Evolutionary conservation across 495 filamentous ascomycete species (phyloP).

Genomic region (Neurospora sublineolata): DNA sequence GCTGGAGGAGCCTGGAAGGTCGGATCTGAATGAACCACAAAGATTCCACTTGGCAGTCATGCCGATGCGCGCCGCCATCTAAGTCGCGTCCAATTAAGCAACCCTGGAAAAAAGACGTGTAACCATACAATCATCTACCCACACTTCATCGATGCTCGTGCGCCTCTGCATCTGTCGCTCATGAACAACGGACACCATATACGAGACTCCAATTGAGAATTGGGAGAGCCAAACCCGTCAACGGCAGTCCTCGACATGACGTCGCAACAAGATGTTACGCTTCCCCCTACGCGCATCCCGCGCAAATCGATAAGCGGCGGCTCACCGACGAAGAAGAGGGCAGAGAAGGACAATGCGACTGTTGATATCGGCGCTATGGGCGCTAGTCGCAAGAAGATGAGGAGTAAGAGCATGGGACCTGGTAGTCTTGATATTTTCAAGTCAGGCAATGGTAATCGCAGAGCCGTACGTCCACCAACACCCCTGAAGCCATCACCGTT

Average conservation of each 20-base stretch:
- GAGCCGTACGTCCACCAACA: constrained; percentile 46
- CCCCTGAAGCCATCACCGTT: not conserved
- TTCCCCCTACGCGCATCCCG: constrained; percentile 47
- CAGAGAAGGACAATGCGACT: constrained; percentile 66
- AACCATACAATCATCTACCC: not conserved
- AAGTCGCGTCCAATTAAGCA: not conserved
- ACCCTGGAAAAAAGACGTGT: not conserved
- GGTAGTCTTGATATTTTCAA: constrained; percentile 77
- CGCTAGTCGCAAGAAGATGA: constrained; percentile 55
- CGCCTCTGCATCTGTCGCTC: not conserved
- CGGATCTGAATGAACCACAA: not conserved
- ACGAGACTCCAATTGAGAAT: not conserved
- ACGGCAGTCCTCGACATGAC: constrained; percentile 26
- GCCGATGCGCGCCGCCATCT: not conserved
- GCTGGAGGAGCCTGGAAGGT: not conserved
- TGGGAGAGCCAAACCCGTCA: not conserved
- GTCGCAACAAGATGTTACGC: constrained; percentile 32
- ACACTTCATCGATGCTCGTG: not conserved
- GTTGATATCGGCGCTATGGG: constrained; percentile 41
- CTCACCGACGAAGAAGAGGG: constrained; percentile 38
- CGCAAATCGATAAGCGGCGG: constrained; percentile 70
- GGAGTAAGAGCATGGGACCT: constrained; percentile 91
- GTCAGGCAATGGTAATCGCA: constrained; percentile 65
- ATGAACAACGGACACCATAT: not conserved
- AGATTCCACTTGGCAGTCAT: too few species aligned